These are phyloP conservation scores for Penicillium lividum DNA, from an alignment of 495 filamentous ascomycete species.

Conservation along the genomic window DNA sequence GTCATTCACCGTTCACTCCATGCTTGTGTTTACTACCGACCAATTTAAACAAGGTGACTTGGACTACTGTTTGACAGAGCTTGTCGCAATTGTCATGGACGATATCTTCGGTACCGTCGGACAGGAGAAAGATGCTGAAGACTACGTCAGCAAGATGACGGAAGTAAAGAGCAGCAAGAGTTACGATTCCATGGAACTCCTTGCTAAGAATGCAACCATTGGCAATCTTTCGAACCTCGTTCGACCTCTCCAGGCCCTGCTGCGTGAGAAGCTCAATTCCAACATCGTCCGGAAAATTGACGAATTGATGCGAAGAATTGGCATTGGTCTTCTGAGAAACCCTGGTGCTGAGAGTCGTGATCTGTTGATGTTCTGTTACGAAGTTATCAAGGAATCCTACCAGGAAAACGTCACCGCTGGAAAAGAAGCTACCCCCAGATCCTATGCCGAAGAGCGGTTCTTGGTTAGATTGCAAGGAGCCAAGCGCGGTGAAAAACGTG, in stretches of 20 bases:
- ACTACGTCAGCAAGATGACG: conserved; percentile 93
- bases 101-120: conserved; percentile 96
- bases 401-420: conserved; percentile 42
- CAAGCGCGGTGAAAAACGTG: conserved; percentile 62
- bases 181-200: conserved; percentile 93
- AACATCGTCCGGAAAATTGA: conserved; percentile 85
- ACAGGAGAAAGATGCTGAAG: conserved; percentile 95
- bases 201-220: conserved; percentile 78
- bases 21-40: conserved; percentile 75
- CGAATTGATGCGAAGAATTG: conserved; percentile 80
- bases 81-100: conserved; percentile 89
- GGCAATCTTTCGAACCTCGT: conserved; percentile 72
- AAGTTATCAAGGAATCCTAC: conserved; percentile 86
- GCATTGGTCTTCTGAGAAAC: conserved; percentile 79
- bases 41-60: conserved; percentile 77
- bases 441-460: conserved; percentile 68
- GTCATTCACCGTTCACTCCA: conserved; percentile 91
- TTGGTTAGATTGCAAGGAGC: conserved; percentile 72
- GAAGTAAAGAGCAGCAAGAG: conserved; percentile 98
- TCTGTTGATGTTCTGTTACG: conserved; percentile 87
- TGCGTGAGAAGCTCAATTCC: conserved; percentile 79
- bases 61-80: conserved; percentile 79
- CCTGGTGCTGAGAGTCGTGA: conserved; percentile 71
- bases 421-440: conserved; percentile 41
- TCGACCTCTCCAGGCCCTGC: conserved; percentile 69